Evolutionary conservation across 768 basidiomycete genomes (phyloP).

Genomic region (Russula emetica): DNA sequence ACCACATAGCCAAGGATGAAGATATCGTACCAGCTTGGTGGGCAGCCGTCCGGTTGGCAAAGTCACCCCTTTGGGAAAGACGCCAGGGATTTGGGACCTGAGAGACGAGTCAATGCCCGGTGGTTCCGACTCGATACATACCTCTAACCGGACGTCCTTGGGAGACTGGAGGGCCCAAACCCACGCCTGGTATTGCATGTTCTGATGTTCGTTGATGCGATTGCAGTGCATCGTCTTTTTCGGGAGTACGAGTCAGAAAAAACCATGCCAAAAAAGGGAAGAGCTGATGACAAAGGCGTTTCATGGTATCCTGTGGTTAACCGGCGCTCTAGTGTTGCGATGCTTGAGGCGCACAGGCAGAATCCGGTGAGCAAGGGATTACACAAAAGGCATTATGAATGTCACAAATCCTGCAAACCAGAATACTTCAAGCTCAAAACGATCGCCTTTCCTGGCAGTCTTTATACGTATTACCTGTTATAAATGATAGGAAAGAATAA

Average conservation of each 20-base stretch:
- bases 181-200: not conserved
- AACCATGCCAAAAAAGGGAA: conserved; percentile 1
- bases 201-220: conserved; percentile 16
- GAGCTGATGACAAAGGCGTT: conserved; percentile 3
- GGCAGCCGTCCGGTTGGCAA: conserved; percentile 2
- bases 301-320: conserved; percentile 12
- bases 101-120: not conserved
- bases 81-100: conserved; percentile 2
- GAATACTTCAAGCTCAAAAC: conserved; percentile 4
- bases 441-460: not conserved
- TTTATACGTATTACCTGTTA: not conserved
- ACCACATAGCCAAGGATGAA: conserved; percentile 3
- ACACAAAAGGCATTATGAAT: conserved; percentile 13
- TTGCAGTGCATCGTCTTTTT: not conserved
- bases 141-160: not conserved
- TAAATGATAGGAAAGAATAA: too few species aligned
- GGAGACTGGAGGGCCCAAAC: not conserved
- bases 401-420: conserved; percentile 7
- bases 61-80: not conserved
- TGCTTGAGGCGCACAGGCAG: conserved; percentile 18
- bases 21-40: not conserved
- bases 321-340: conserved; percentile 26
- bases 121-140: not conserved
- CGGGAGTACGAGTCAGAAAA: conserved; percentile 12
- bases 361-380: conserved; percentile 1